Conservation (phyloP, 768 basidiomycete species). For the Boletus subcaerulescens region DNA sequence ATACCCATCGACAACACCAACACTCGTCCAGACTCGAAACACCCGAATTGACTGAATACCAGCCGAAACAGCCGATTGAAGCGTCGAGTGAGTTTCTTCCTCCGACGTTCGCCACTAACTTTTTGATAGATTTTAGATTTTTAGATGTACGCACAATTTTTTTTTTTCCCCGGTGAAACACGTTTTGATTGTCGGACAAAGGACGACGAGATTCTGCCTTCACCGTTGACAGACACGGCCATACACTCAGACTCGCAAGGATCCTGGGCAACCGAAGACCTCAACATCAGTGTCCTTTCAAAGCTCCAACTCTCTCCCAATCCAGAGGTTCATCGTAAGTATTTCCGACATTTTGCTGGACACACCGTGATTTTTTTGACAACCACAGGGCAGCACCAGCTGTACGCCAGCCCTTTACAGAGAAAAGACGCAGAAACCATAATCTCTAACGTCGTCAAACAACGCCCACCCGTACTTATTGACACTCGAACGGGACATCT, state of each 20-base stretch:
- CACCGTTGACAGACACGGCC: neutral
- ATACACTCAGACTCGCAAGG: neutral
- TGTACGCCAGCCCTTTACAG: neutral
- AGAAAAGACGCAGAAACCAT: neutral
- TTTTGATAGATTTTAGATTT: no score
- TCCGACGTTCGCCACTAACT: no score
- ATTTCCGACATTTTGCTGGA: neutral
- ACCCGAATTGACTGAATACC: no score
- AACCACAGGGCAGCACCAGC: neutral
- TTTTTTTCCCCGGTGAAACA: neutral
- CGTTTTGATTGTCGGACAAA: neutral
- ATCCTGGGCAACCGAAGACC: neutral
- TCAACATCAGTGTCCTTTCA: neutral
- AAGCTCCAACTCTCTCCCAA: neutral
- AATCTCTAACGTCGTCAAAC: neutral
- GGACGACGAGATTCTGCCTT: neutral
- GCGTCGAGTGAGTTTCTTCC: no score
- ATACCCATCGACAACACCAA: no score
- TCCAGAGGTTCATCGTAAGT: slow-evolving; percentile 3
- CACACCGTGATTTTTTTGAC: neutral
- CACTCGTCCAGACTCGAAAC: no score
- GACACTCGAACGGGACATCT: slow-evolving; percentile 2
- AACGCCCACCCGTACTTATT: slow-evolving; percentile 1
- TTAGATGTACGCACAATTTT: neutral
- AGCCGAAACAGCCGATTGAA: no score